A percentile compares a stretch with the other conserved stretches of the same genome.
These are phyloP conservation scores for Hyphodiscus hymeniophilus DNA, from an alignment of 495 filamentous ascomycete genomes.

Conservation along the genomic window DNA sequence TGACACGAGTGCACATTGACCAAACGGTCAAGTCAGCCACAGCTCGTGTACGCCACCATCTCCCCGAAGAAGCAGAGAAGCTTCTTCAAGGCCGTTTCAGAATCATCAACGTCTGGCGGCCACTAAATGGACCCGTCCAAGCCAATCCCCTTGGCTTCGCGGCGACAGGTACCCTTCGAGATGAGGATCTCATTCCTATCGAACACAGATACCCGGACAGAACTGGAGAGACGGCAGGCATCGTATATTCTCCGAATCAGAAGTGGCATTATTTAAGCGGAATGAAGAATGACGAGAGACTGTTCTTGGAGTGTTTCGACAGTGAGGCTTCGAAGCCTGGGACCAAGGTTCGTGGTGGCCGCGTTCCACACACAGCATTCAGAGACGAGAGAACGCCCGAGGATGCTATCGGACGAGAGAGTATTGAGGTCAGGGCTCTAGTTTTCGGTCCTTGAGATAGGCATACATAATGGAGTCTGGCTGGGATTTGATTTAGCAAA, in stretches of 20 bases:
- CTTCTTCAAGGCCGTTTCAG: conserved; percentile 58
- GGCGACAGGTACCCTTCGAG: conserved; percentile 46
- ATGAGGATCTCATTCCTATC: conserved; percentile 60
- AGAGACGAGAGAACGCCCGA: conserved; percentile 56
- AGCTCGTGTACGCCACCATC: conserved; percentile 57
- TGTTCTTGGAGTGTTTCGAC: conserved; percentile 82
- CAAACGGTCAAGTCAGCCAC: conserved; percentile 60
- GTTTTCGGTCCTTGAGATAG: conserved; percentile 75
- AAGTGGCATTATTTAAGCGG: conserved; percentile 76
- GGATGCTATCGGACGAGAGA: conserved; percentile 58
- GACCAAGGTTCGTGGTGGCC: conserved; percentile 45
- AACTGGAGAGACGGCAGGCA: conserved; percentile 69
- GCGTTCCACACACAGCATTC: conserved; percentile 80
- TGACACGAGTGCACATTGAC: conserved; percentile 72
- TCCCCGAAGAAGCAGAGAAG: conserved; percentile 45
- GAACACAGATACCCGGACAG: conserved; percentile 70
- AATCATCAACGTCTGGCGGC: conserved; percentile 85
- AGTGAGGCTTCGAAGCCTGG: conserved; percentile 41
- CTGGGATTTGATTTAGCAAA: no score
- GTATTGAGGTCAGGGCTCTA: conserved; percentile 80
- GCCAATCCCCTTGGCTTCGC: conserved; percentile 65
- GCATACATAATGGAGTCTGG: no score
- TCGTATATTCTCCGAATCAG: conserved; percentile 49
- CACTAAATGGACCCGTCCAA: conserved; percentile 66
- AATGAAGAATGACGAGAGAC: conserved; percentile 63